phyloP scores from a whole-genome alignment of 2,329 filamentous ascomycete genomes.

The Exserohilum turcica region DNA sequence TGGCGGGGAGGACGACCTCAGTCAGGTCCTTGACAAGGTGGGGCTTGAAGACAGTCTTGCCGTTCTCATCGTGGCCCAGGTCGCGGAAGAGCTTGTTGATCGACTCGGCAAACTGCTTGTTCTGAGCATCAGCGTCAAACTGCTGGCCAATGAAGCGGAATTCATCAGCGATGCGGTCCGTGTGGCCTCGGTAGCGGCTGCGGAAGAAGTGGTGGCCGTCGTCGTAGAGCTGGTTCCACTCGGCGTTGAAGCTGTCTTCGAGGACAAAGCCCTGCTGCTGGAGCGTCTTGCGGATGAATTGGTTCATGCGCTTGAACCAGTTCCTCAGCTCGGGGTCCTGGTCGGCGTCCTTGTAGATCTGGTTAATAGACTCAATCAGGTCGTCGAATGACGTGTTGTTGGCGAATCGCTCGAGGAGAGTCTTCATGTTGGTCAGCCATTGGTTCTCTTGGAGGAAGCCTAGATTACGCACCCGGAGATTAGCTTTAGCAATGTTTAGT shows the following conservation, averaged over 20 bases:
- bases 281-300: constrained; percentile 80
- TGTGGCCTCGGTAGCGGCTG: constrained; percentile 84
- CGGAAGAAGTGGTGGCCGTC: constrained; percentile 84
- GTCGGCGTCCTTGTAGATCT: constrained; percentile 86
- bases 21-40: constrained; percentile 88
- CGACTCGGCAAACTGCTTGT: constrained; percentile 76
- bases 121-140: constrained; percentile 86
- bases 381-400: constrained; percentile 91
- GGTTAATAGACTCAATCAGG: constrained; percentile 80
- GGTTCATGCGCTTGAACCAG: constrained; percentile 84
- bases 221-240: constrained; percentile 87
- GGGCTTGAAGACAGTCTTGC: constrained; percentile 88
- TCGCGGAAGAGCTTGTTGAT: constrained; percentile 86
- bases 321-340: constrained; percentile 81
- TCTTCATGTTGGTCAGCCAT: constrained; percentile 64
- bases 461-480: constrained; percentile 68
- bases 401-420: constrained; percentile 90
- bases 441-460: constrained; percentile 48
- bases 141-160: constrained; percentile 87
- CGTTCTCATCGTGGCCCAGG: constrained; percentile 83
- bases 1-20: constrained; percentile 80
- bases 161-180: constrained; percentile 85
- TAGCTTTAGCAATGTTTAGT: constrained; percentile 73
- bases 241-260: constrained; percentile 74
- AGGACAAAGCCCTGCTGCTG: constrained; percentile 91